Conservation (phyloP, 2,329 filamentous ascomycete species). For the Fusarium hostae region DNA sequence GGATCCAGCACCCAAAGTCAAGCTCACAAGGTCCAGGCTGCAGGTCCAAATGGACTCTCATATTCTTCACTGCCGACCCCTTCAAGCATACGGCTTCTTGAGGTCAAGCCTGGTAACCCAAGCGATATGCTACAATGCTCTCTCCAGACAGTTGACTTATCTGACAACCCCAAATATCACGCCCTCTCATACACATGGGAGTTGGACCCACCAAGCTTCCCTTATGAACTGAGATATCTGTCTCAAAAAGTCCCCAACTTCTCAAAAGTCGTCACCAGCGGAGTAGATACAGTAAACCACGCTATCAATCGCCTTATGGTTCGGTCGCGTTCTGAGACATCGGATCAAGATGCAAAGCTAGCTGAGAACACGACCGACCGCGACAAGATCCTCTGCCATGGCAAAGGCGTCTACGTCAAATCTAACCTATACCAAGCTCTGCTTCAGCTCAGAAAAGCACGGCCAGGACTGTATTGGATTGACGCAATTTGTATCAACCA, state of each 20-base stretch:
- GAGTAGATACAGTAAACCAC: background rate
- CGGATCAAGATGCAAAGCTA: background rate
- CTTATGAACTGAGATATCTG: background rate
- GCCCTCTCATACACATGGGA: background rate
- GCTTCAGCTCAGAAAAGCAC: background rate
- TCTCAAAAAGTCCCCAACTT: background rate
- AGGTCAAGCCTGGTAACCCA: background rate
- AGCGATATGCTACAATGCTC: background rate
- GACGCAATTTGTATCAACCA: background rate
- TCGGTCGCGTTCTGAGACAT: background rate
- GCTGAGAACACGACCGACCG: background rate
- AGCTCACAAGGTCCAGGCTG: background rate
- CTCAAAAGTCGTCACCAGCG: background rate
- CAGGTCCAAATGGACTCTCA: accelerated
- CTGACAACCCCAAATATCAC: background rate
- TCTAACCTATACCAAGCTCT: background rate
- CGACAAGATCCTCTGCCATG: background rate
- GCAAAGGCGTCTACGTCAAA: background rate
- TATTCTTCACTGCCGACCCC: background rate
- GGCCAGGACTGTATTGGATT: background rate
- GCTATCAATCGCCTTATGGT: background rate
- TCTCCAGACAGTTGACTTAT: background rate
- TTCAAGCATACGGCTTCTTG: background rate
- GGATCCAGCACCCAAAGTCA: accelerated
- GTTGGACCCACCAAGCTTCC: background rate